These are phyloP conservation scores for Cyclanthera cordifolia DNA, from an alignment of 306 rosid genomes.

Conservation along the genomic window DNA sequence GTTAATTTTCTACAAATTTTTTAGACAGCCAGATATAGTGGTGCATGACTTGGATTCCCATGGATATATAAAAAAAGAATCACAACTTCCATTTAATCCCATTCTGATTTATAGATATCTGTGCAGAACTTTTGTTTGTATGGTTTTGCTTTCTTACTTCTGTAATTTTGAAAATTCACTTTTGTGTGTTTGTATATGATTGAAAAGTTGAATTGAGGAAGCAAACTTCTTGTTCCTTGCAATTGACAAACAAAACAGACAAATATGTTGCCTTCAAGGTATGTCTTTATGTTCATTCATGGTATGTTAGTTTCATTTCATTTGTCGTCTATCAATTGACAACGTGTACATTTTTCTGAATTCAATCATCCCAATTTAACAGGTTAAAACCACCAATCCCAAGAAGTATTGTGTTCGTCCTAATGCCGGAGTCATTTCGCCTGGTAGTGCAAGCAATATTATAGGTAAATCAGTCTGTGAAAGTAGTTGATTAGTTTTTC, in stretches of 20 bases:
- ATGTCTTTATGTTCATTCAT: neutral
- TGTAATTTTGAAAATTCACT: neutral
- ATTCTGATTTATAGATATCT: neutral
- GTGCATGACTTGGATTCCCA: no score
- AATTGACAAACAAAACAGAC: slow-evolving; percentile 36
- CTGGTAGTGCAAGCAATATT: slow-evolving; percentile 26
- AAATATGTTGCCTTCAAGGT: slow-evolving; percentile 42
- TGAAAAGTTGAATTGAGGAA: slow-evolving; percentile 41
- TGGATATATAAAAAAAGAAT: no score
- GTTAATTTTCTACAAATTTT: no score
- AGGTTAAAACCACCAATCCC: slow-evolving; percentile 43
- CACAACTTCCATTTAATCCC: neutral
- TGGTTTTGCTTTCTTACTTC: neutral
- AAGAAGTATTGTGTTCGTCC: slow-evolving; percentile 41
- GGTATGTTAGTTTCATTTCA: neutral
- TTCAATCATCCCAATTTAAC: slow-evolving; percentile 4
- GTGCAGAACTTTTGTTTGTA: neutral
- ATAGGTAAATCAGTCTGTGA: slow-evolving; percentile 23
- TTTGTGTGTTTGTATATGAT: neutral
- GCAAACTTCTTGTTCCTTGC: slow-evolving; percentile 39
- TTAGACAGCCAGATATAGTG: no score
- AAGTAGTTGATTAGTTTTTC: neutral
- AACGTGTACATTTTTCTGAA: neutral
- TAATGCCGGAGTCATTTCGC: slow-evolving; percentile 33
- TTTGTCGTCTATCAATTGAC: neutral